Base-by-base conservation (phyloP, 345 rosid genomes). In the Populus deltoides region DNA sequence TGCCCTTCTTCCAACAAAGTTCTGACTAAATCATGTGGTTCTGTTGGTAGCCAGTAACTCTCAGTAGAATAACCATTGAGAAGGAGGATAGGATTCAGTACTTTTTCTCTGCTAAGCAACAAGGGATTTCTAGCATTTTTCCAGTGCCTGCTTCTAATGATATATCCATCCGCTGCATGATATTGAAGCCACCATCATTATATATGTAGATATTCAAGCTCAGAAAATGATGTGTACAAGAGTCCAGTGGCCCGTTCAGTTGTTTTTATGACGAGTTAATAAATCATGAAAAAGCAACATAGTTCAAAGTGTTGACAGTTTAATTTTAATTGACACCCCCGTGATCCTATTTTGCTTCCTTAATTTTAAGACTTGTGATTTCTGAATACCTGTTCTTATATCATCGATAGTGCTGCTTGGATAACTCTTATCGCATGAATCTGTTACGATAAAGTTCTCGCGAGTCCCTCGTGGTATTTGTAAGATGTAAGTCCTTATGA, bases 61-160 rank as follows among this genome's bases (percentile, higher is more conserved):
- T 85, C 90, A 7, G 47, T 74, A 31, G 87, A 74, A 71, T 83
- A 41, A 20, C 88, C 88, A 72, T 85, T 85, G 62, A 85, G 83
- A 59, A 87, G 86, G 63, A 87, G 87, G 76, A 85, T 81, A 3
- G 84, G 87, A 66, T 73, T 36, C 33, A 29, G 39, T 70, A 47
- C 75, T 69, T 66, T 77, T 38, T 77, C 81, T 68, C 65, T 75
- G 68, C 59, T 65, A 78, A 66, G 39, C n/a, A 17, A 66, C 41
- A 8, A 8, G 12, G 59, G 68, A 69, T 49, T 35, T 73, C 73
- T 77, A 63, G 27, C 31, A 73, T 71, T 25, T 18, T 71, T 80
- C 90, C 90, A 87, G 33, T 85, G 87, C 73, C 84, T 76, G 74
- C 87, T 85, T 74, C 81, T 78, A 72, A 87, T 82, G 68, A 66